Evolutionary conservation across 1,284 basidiomycete genomes (phyloP).

Genomic region (Pascua sp.): DNA sequence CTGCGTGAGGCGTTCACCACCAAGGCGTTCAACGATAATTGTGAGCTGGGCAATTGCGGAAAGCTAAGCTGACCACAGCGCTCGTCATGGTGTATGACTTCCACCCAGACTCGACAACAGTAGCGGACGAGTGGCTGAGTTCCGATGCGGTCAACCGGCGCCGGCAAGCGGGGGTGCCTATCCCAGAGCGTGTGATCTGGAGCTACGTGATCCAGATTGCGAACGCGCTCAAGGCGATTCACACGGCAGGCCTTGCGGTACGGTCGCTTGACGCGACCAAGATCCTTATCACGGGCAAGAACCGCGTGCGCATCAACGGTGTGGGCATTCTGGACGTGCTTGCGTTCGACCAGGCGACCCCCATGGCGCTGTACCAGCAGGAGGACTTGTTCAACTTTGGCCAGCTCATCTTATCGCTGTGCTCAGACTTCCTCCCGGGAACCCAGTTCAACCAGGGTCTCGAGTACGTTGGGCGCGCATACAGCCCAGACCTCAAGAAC

Average conservation of each 20-base stretch:
- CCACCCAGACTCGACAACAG: conserved; percentile 77
- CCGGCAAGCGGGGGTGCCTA: conserved; percentile 39
- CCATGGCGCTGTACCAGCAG: conserved; percentile 60
- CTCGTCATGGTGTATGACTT: conserved; percentile 91
- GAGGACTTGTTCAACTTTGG: conserved; percentile 88
- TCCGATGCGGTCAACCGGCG: conserved; percentile 42
- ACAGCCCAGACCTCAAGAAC: conserved; percentile 77
- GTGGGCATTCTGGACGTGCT: conserved; percentile 83
- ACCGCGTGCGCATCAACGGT: conserved; percentile 76
- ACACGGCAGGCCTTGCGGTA: conserved; percentile 76
- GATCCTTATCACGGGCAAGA: conserved; percentile 82
- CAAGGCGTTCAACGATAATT: conserved; percentile 85
- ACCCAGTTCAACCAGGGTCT: conserved; percentile 65
- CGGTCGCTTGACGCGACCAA: conserved; percentile 83
- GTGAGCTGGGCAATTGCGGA: conserved; percentile 52
- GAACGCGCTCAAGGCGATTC: conserved; percentile 78
- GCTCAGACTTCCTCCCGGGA: conserved; percentile 55
- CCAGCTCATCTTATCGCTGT: conserved; percentile 74
- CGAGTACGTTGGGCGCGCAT: conserved; percentile 69
- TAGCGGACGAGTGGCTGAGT: conserved; percentile 65
- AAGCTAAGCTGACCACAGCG: conserved; percentile 55
- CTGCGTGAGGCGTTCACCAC: conserved; percentile 95
- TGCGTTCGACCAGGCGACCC: conserved; percentile 65
- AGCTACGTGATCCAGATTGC: conserved; percentile 89
- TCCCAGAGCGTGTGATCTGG: conserved; percentile 87